A percentile compares a stretch with the other conserved stretches of the same genome.
Conservation (phyloP, 129 eudicot genomes). For the Smallanthus sonchifolius region DNA sequence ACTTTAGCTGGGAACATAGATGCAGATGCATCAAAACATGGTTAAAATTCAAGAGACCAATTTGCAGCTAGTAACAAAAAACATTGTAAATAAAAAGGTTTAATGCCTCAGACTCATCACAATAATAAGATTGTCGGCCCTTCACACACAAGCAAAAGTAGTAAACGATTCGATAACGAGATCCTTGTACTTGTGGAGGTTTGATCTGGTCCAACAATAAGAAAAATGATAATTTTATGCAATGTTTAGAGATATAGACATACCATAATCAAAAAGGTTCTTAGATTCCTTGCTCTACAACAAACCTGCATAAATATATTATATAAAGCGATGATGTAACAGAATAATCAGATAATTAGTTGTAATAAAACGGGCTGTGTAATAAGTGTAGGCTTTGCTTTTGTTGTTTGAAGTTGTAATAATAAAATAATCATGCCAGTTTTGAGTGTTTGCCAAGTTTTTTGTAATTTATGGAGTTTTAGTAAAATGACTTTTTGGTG, state of each 20-base stretch:
- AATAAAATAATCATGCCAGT: too few relatives aligned
- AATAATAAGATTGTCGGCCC: background rate
- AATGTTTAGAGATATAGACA: constrained; percentile 22
- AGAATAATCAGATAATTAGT: background rate
- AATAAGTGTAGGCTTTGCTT: background rate
- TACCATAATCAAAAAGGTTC: constrained; percentile 17
- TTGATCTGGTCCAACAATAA: constrained; percentile 5
- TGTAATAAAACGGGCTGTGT: background rate
- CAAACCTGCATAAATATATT: constrained; percentile 24
- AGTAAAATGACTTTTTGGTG: too few relatives aligned
- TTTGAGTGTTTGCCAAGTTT: background rate
- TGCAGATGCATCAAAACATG: constrained; percentile 16
- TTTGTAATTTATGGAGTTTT: background rate
- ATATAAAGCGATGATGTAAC: background rate
- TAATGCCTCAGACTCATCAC: constrained; percentile 10
- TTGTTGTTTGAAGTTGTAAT: background rate
- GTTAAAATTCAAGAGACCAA: background rate
- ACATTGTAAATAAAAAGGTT: constrained; percentile 3
- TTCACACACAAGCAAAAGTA: constrained; percentile 4
- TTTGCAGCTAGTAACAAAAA: background rate
- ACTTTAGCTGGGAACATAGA: background rate
- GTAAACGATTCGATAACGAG: background rate
- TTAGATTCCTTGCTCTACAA: constrained; percentile 16
- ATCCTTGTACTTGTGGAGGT: background rate
- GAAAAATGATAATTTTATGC: constrained; percentile 3